phyloP scores from a whole-genome alignment of 23 red algal species.

The Gracilaria vermiculophylla region DNA sequence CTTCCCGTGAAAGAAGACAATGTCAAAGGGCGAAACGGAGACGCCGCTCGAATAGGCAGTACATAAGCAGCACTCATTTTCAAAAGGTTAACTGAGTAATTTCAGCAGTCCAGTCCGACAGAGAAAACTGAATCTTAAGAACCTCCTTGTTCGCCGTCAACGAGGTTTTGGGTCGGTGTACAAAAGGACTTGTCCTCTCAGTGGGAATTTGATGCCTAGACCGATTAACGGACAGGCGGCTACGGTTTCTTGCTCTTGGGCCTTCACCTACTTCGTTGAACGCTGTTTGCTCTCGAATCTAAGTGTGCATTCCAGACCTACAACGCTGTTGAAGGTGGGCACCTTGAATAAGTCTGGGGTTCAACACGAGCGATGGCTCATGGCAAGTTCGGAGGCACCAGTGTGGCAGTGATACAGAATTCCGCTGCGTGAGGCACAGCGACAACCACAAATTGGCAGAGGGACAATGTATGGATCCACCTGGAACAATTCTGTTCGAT shows the following conservation, averaged over 20 bases:
- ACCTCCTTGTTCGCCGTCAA: no score
- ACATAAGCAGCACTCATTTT: slow-evolving; percentile 55
- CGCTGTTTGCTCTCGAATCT: no score
- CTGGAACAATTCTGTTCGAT: slow-evolving; percentile 2
- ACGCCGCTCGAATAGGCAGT: slow-evolving; percentile 16
- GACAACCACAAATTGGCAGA: not conserved
- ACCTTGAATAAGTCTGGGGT: not conserved
- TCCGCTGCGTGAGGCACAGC: not conserved
- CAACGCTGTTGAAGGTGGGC: not conserved
- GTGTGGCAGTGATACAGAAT: not conserved
- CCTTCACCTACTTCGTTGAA: no score
- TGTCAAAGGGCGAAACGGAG: not conserved
- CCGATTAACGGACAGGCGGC: no score
- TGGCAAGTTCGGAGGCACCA: no score
- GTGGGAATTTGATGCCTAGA: no score
- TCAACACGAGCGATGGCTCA: not conserved
- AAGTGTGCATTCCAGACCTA: no score
- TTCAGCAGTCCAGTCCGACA: no score
- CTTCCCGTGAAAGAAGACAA: slow-evolving; percentile 31
- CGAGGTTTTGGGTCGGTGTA: no score
- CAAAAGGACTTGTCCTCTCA: no score
- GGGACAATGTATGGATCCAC: not conserved
- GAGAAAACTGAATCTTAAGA: no score
- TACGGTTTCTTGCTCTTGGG: no score
- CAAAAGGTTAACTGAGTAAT: not conserved